phyloP scores from a whole-genome alignment of 768 basidiomycete genomes.

The Termitomyces eurrhizus region DNA sequence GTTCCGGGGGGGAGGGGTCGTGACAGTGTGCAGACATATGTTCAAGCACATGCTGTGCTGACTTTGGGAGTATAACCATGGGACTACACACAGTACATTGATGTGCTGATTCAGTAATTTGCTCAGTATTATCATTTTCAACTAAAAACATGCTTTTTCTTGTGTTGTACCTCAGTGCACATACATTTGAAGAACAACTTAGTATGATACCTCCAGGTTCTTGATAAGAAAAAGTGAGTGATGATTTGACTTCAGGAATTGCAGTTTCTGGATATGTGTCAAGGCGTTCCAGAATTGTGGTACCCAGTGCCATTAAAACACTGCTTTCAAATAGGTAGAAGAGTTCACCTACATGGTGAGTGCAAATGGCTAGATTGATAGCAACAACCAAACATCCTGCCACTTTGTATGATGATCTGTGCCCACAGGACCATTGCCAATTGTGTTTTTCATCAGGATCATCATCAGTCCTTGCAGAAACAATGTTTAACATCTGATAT shows the following conservation, averaged over 20 bases:
- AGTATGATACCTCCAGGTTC: not conserved
- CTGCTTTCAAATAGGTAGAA: not conserved
- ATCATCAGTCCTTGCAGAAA: not conserved
- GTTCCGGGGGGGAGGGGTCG: too few relatives aligned
- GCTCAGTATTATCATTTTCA: not conserved
- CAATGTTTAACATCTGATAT: not conserved
- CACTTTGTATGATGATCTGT: not conserved
- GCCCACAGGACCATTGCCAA: not conserved
- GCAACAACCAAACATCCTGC: not conserved
- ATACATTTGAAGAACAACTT: not conserved
- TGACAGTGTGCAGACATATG: too few relatives aligned
- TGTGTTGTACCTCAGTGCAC: not conserved
- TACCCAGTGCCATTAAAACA: not conserved
- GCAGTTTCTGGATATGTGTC: too few relatives aligned
- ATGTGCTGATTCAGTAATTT: too few relatives aligned
- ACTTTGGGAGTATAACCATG: too few relatives aligned
- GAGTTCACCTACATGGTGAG: not conserved
- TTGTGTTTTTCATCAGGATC: not conserved
- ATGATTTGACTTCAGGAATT: not conserved
- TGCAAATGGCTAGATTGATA: not conserved
- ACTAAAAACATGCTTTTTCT: constrained; percentile 1
- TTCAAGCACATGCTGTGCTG: too few relatives aligned
- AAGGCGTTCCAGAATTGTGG: not conserved
- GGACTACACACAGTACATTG: too few relatives aligned
- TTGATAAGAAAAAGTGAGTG: not conserved